Base-by-base conservation (phyloP, 768 basidiomycete genomes). In the Lentinula aciculospora region DNA sequence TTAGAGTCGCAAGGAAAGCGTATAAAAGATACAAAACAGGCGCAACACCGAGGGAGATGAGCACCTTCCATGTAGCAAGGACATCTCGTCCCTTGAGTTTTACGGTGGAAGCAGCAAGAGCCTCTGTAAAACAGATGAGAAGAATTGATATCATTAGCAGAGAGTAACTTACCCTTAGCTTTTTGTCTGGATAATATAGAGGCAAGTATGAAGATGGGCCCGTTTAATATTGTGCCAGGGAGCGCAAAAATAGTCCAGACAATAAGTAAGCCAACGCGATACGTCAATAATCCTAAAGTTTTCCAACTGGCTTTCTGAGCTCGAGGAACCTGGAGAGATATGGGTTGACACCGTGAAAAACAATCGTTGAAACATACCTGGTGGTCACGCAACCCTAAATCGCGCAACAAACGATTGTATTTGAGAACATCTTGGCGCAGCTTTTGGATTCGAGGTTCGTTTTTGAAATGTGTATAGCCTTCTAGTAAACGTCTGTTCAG, bases 31-130 rank as follows among this genome's bases (percentile, higher is more conserved):
- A 98, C 36, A 98, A 73, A 5, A 95, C 75, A 9, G 96, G 96
- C 4, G 93, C 88, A 39, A 91, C 77, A n/a, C 87, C 96, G 56
- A 98, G 75, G 3, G 93, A 94, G 56, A 98, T 93, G 29, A 98
- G 80, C 32, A 98, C 85, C 70, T 98, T 98, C 96, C 96, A 98
- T 4, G 94, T 94, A 0, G 93, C 94, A 17, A 98, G 76, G n/a
- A 98, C 96, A 65, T 98, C 96, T 39, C 92, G 82, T n/a, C 87
- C 96, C 19, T 92, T 92, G 53, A 98, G 85, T 73, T 98, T 98
- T 68, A 98, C 96, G 3, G 83, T 84, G 7, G 95, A 98, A 2
- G 89, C 94, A 29, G 96, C 96, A 58, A 98, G 86, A 5, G 96
- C 96, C 81, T 94, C 95, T 97, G 70, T 17, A 34, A 15, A 27